These are phyloP conservation scores for Ceratocystis variospora DNA, from an alignment of 2,329 filamentous ascomycete genomes.

Conservation along the genomic window DNA sequence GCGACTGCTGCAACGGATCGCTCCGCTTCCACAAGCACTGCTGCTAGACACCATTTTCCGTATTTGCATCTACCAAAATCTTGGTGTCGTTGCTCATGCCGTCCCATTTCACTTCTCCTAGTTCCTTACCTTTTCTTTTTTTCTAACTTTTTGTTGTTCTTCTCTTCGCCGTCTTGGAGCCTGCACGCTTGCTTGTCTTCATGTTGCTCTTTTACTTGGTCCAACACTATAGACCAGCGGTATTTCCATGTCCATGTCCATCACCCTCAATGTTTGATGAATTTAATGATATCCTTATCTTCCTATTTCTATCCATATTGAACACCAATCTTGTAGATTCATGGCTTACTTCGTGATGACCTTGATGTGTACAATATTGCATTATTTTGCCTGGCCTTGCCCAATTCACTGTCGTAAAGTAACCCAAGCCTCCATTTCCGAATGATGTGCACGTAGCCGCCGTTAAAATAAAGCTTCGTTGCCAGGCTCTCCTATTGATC, in stretches of 20 bases:
- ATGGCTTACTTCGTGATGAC: too few relatives aligned
- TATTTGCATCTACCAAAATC: background rate
- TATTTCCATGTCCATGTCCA: too few relatives aligned
- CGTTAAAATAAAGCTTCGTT: background rate
- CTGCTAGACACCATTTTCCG: constrained; percentile 21
- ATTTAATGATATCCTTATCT: too few relatives aligned
- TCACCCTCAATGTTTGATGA: too few relatives aligned
- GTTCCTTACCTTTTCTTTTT: background rate
- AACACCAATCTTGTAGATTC: too few relatives aligned
- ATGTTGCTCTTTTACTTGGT: background rate
- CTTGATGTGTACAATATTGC: too few relatives aligned
- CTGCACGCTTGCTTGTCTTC: background rate
- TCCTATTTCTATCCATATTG: too few relatives aligned
- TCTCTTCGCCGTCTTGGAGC: background rate
- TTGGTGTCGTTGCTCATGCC: background rate
- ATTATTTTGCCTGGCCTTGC: too few relatives aligned
- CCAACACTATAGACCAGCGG: too few relatives aligned
- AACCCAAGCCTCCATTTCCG: too few relatives aligned
- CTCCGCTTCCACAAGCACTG: constrained; percentile 25
- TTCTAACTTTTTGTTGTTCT: background rate
- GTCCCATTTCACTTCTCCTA: background rate
- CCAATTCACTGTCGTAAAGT: too few relatives aligned
- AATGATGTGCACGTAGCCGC: background rate
- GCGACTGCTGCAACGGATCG: constrained; percentile 24
- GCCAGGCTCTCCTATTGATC: background rate